A percentile compares a stretch with the other conserved stretches of the same genome.
These are phyloP conservation scores for Colletotrichum eremochloae DNA, from an alignment of 2,329 filamentous ascomycete species.

Conservation along the genomic window DNA sequence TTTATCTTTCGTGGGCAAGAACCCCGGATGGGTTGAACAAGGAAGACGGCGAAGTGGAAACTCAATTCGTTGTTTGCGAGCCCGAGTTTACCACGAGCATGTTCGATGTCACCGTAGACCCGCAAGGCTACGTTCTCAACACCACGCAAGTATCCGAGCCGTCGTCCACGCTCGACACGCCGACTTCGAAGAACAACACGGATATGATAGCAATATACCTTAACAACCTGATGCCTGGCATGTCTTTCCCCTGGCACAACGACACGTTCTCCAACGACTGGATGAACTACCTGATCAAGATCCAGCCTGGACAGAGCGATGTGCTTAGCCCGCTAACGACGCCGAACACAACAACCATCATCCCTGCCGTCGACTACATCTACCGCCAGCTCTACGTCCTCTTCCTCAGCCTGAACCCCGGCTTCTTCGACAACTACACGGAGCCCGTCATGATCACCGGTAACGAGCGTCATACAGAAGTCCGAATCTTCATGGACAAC, in stretches of 20 bases:
- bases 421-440: conserved; percentile 51
- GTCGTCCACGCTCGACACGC: conserved; percentile 41
- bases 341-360: conserved; percentile 44
- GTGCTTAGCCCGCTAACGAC: conserved; percentile 51
- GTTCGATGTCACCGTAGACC: conserved; percentile 52
- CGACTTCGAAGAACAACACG: conserved; percentile 34
- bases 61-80: conserved; percentile 45
- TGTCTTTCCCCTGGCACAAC: conserved; percentile 59
- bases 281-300: conserved; percentile 61
- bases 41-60: conserved; percentile 34
- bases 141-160: conserved; percentile 42
- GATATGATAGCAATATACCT: conserved; percentile 29
- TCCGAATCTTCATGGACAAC: conserved; percentile 62
- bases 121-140: conserved; percentile 44
- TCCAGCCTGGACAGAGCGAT: conserved; percentile 46
- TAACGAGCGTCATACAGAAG: conserved; percentile 46
- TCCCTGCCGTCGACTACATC: conserved; percentile 41
- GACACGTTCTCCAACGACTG: conserved; percentile 59
- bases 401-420: conserved; percentile 57
- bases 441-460: conserved; percentile 32
- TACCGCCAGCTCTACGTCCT: conserved; percentile 48
- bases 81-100: conserved; percentile 50
- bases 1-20: neutral
- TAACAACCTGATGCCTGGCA: conserved; percentile 27
- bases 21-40: neutral